phyloP scores from a whole-genome alignment of 345 rosid species.

The Stellera chamaejasme region DNA sequence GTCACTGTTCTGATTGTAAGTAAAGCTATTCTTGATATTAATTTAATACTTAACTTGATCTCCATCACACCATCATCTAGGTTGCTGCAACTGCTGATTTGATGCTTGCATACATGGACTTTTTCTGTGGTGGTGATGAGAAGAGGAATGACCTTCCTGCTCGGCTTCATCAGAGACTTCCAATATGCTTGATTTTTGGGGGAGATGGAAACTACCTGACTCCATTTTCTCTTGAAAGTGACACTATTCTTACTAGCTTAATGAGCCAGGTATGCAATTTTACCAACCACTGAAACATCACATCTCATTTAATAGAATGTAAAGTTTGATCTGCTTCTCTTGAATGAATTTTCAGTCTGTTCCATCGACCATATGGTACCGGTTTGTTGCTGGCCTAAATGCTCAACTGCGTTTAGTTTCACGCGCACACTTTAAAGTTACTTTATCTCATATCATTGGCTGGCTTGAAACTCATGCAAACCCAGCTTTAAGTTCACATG shows the following conservation, averaged over 20 bases:
- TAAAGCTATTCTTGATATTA: too few relatives aligned
- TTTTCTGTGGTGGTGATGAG: constrained; percentile 94
- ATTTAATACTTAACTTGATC: too few relatives aligned
- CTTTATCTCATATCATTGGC: constrained; percentile 54
- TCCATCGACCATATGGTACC: constrained; percentile 90
- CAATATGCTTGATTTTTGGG: constrained; percentile 69
- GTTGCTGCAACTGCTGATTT: constrained; percentile 81
- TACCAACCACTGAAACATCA: too few relatives aligned
- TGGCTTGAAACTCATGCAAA: constrained; percentile 98
- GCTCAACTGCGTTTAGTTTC: constrained; percentile 82
- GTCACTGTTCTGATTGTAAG: too few relatives aligned
- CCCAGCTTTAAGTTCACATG: constrained; percentile 57
- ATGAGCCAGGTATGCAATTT: constrained; percentile 62
- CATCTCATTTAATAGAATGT: too few relatives aligned
- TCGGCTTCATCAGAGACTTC: constrained; percentile 63
- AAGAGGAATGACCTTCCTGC: constrained; percentile 87
- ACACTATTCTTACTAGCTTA: constrained; percentile 78
- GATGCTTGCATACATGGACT: constrained; percentile 82
- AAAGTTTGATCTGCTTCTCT: background rate
- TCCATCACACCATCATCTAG: constrained; percentile 22
- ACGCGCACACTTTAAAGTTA: constrained; percentile 52
- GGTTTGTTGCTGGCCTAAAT: constrained; percentile 86
- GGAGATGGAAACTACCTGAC: constrained; percentile 96
- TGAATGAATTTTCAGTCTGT: constrained; percentile 41
- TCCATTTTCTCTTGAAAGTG: constrained; percentile 76